A percentile compares a stretch with the other conserved stretches of the same genome.
Evolutionary conservation across 2,329 filamentous ascomycete species (phyloP).

Genomic region (Epichloe sibirici): DNA sequence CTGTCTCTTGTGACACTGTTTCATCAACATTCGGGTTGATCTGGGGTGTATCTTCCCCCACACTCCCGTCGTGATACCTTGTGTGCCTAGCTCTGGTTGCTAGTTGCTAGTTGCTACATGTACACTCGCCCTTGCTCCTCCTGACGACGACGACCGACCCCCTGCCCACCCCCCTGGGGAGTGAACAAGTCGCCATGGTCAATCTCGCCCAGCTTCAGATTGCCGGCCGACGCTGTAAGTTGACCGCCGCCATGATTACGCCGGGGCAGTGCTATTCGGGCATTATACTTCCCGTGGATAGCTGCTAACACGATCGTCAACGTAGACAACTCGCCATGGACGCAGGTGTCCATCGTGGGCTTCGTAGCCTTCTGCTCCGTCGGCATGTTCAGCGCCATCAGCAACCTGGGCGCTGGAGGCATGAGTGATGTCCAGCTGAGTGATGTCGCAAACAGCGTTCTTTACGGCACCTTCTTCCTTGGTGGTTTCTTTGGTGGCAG

Average conservation of each 20-base stretch:
- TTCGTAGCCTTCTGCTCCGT: conserved; percentile 13
- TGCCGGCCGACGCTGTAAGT: conserved; percentile 3
- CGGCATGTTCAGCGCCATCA: conserved; percentile 57
- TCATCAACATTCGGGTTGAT: neutral
- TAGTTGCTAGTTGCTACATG: neutral
- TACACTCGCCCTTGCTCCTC: neutral
- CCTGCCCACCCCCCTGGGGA: too few relatives aligned
- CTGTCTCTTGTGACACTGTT: neutral
- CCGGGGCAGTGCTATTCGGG: neutral
- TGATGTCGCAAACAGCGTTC: conserved; percentile 36
- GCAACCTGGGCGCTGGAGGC: conserved; percentile 47
- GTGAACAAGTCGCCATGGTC: neutral
- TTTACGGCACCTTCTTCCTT: conserved; percentile 5
- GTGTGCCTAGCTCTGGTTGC: neutral
- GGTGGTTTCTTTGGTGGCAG: conserved; percentile 6
- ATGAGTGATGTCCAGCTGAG: conserved; percentile 5
- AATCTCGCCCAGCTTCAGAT: conserved; percentile 1
- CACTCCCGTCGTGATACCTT: neutral
- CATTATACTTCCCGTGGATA: neutral
- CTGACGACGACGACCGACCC: neutral
- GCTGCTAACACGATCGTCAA: neutral
- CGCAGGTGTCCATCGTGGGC: conserved; percentile 11
- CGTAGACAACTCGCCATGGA: conserved; percentile 7
- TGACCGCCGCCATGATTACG: neutral
- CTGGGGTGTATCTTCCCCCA: neutral